These are phyloP conservation scores for Diplotaxis tenuifolia DNA, from an alignment of 345 rosid species.

Conservation along the genomic window DNA sequence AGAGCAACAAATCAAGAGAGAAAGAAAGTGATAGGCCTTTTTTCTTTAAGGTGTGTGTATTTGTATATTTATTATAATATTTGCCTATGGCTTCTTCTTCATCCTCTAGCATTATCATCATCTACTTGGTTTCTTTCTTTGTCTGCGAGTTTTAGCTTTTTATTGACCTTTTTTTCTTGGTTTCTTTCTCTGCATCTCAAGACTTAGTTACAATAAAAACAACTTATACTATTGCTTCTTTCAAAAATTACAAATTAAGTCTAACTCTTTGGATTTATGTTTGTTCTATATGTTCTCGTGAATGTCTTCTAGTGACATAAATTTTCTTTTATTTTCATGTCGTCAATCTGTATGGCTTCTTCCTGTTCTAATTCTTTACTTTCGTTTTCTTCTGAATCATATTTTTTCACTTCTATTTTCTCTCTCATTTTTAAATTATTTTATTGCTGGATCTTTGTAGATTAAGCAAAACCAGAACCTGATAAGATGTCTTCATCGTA, in stretches of 20 bases:
- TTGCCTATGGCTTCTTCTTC: conserved; percentile 26
- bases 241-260: conserved; percentile 36
- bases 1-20: conserved; percentile 24
- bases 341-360: conserved; percentile 38
- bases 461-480: conserved; percentile 14
- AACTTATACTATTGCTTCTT: conserved; percentile 32
- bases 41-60: conserved; percentile 22
- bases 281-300: conserved; percentile 28
- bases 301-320: conserved; percentile 38
- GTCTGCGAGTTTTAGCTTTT: conserved; percentile 29
- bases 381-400: conserved; percentile 37
- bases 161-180: conserved; percentile 39
- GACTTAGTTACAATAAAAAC: conserved; percentile 27
- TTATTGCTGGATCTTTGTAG: conserved; percentile 33
- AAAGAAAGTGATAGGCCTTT: conserved; percentile 23
- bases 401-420: conserved; percentile 19
- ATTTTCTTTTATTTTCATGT: conserved; percentile 27
- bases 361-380: conserved; percentile 36
- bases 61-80: conserved; percentile 12
- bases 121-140: conserved; percentile 32
- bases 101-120: conserved; percentile 22
- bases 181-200: conserved; percentile 36
- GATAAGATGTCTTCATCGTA: conserved; percentile 36
- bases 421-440: conserved; percentile 23
- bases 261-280: conserved; percentile 33